Evolutionary conservation across 2,329 filamentous ascomycete genomes (phyloP).

Genomic region (Cadophora malorum): DNA sequence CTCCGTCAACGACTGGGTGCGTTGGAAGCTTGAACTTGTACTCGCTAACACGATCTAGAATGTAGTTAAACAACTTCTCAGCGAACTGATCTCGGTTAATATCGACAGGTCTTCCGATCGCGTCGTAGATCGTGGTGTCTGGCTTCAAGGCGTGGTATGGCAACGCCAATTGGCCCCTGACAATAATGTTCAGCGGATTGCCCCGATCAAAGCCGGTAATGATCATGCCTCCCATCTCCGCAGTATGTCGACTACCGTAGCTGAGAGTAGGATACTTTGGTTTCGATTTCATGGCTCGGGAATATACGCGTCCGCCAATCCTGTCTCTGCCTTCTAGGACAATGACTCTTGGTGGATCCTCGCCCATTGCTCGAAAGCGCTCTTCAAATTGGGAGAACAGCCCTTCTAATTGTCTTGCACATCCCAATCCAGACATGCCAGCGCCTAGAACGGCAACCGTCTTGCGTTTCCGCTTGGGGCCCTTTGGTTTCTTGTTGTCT

Average conservation of each 20-base stretch:
- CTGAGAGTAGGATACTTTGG: conserved; percentile 60
- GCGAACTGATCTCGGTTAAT: conserved; percentile 79
- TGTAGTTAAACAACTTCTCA: conserved; percentile 93
- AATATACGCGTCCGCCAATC: conserved; percentile 93
- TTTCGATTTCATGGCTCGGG: conserved; percentile 68
- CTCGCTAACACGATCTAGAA: conserved; percentile 87
- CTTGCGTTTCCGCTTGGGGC: conserved; percentile 60
- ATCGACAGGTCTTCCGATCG: conserved; percentile 78
- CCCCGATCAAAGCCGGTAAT: conserved; percentile 96
- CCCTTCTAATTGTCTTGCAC: conserved; percentile 89
- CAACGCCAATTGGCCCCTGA: conserved; percentile 87
- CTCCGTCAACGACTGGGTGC: conserved; percentile 78
- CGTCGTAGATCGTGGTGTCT: conserved; percentile 90
- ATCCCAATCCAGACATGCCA: conserved; percentile 91
- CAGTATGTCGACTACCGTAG: conserved; percentile 73
- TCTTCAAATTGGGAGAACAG: conserved; percentile 81
- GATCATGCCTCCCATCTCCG: conserved; percentile 98
- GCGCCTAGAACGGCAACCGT: conserved; percentile 89
- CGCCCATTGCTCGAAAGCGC: conserved; percentile 67
- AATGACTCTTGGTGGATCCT: conserved; percentile 75
- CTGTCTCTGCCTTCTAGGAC: conserved; percentile 86
- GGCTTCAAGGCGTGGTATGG: conserved; percentile 81
- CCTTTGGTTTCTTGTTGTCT: conserved; percentile 45
- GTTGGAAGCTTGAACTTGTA: conserved; percentile 82
- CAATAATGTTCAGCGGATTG: conserved; percentile 89